Evolutionary conservation across 148 eudicot genomes (phyloP), one percentile per base, ranked within the genome.

Genomic region (Rhododendron ovatum): DNA sequence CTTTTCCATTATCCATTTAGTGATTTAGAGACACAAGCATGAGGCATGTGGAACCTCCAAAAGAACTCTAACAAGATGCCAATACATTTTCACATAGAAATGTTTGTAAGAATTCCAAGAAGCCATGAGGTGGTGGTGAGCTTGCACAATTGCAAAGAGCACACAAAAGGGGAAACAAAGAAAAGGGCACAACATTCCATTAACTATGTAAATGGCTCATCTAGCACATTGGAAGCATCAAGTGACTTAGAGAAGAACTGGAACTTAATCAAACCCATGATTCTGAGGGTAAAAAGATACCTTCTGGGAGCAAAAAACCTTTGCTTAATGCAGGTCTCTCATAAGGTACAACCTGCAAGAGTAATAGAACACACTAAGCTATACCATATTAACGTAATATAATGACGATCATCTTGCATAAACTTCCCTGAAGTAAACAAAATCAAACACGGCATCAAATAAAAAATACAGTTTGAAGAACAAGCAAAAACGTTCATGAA

Each of bases 241-340:
- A 39, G 41, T 51, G 37, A 71, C 47, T 47, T 1, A 53, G 20
- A 35, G 53, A 83, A 85, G 55, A 77, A 43, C 24, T 18, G 20
- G 43, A 78, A 41, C 73, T 5, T 7, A 47, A 3, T 13, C 45
- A 39, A 17, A 85, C 20, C 15, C 59, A 82, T 7, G 69, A 69
- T 26, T 26, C 48, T 22, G 63, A 76, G 20, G 43, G 8, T 82
- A 87, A 84, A 71, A 57, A 82, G 73, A 85, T 91, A 97, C 99
- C 99, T 97, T 97, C 99, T 53, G 98, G 99, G 86, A 97, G 98
- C 85, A 97, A 90, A 91, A 91, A 97, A 37, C 99, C 99, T 92
- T 97, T 97, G 93, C 99, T 97, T 86, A 97, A 88, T 51, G 99
- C 99, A 88, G 99, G 99, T 90, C 99, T 93, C 92, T 97, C 99